Base-by-base conservation (phyloP, 176 grass and related monocot species). In the Neostapfia colusana region DNA sequence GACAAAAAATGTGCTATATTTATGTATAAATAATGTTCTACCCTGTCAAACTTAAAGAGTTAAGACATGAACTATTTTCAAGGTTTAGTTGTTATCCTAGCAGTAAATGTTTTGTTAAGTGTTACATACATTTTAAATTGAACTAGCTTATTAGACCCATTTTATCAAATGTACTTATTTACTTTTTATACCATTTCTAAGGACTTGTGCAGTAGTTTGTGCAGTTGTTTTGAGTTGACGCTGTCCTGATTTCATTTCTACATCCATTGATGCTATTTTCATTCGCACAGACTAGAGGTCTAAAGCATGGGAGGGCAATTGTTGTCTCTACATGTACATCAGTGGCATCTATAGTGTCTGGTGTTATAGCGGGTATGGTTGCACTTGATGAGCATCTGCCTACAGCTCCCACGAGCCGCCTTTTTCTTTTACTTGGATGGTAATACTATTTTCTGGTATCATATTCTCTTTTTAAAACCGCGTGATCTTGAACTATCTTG, bases 301-400 rank as follows among this genome's bases (percentile, higher is more conserved):
- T 99, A 62, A 95, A 99, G 81, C 96, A 99, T 90, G 92, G 96
- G 64, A 95, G 96, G 86, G 92, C 96, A 80, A 99, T 99, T 77
- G 92, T 99, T 76, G 92, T 99, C 49, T 99, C 96, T 64, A 95
- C 92, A 56, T 95, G 89, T 75, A 87, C 92, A 49, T 91, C 95
- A 53, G 95, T 99, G 39, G 95, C 92, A 89, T 88, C 95, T 74
- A 95, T 99, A 80, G 75, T 99, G 12, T 92, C 92, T 83, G 92
- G 87, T 78, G 95, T 99, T 70, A 79, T 99, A 77, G 85, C 92
- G 86, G 95, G 95, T 59, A 95, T 95, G 92, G 39, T 92, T 92
- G 92, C 95, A 48, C 86, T 99, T 79, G 95, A 91, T 85, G 89
- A 99, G 78, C 88, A 92, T 70, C 87, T 99, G 60, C 96, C 96